Evolutionary conservation across 768 basidiomycete species (phyloP).

Genomic region (Cyclocybe cylindracea): DNA sequence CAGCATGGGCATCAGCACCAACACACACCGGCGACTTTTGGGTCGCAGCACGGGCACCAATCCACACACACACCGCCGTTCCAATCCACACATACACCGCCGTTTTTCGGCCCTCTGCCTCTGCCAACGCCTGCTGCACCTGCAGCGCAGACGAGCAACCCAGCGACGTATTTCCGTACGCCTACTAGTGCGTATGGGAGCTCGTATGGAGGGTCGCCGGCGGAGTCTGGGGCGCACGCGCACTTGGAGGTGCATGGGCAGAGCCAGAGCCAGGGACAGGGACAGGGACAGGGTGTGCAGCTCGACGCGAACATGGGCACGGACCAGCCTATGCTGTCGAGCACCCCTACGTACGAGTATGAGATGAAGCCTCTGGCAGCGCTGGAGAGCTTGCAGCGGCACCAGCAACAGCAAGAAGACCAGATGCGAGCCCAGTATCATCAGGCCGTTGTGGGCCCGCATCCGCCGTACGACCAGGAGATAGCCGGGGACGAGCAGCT

Average conservation of each 20-base stretch:
- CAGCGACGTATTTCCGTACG: slow-evolving; percentile 17
- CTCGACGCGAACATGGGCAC: slow-evolving; percentile 10
- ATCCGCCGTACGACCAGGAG: slow-evolving; percentile 18
- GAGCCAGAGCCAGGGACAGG: too few species aligned
- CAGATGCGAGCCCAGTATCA: slow-evolving; percentile 16
- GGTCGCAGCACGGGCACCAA: slow-evolving; percentile 19
- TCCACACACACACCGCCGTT: too few species aligned
- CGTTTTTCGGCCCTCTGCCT: slow-evolving; percentile 21
- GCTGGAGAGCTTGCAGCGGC: slow-evolving; percentile 15
- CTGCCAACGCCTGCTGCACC: slow-evolving; percentile 1
- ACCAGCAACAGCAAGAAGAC: neutral
- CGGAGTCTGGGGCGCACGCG: neutral
- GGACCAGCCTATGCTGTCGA: slow-evolving; percentile 19
- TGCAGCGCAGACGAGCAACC: slow-evolving; percentile 2
- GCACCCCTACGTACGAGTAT: slow-evolving; percentile 21
- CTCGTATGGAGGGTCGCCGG: slow-evolving; percentile 12
- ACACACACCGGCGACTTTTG: slow-evolving; percentile 28
- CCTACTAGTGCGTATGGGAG: slow-evolving; percentile 11
- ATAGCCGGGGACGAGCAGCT: slow-evolving; percentile 9
- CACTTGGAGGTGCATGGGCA: neutral
- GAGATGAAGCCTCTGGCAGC: slow-evolving; percentile 21
- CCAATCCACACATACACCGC: slow-evolving; percentile 22
- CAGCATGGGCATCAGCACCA: too few species aligned
- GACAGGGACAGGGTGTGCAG: slow-evolving; percentile 5
- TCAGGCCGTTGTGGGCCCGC: slow-evolving; percentile 12